phyloP scores from a whole-genome alignment of 768 basidiomycete species.

The Naematelia encephala region DNA sequence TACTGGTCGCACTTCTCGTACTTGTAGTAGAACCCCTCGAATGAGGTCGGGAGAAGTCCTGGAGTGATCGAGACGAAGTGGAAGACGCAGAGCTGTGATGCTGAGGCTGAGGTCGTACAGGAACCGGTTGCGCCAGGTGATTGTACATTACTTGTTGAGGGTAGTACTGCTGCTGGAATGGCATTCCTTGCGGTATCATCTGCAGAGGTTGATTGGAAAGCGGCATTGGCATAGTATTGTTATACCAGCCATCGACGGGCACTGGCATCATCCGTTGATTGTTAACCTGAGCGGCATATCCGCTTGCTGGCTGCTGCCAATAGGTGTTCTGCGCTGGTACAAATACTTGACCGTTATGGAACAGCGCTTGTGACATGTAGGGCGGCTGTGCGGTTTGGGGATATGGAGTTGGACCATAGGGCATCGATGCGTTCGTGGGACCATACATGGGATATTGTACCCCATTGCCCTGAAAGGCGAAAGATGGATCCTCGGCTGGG shows the following conservation, averaged over 20 bases:
- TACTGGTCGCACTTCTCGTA: constrained; percentile 38
- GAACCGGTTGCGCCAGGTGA: constrained; percentile 31
- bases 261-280: constrained; percentile 7
- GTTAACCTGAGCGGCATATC: background rate
- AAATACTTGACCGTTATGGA: background rate
- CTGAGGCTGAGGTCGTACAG: constrained; percentile 27
- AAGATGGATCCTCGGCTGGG: background rate
- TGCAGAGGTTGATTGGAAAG: constrained; percentile 17
- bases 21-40: constrained; percentile 43
- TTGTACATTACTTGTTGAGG: constrained; percentile 15
- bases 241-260: background rate
- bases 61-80: constrained; percentile 40
- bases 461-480: constrained; percentile 13
- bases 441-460: background rate
- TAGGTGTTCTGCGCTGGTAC: constrained; percentile 1
- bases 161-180: constrained; percentile 16
- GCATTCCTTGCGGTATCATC: constrained; percentile 33
- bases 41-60: constrained; percentile 41
- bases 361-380: constrained; percentile 7
- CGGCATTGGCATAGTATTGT: background rate
- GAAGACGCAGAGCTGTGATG: constrained; percentile 39
- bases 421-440: background rate
- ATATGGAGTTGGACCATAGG: constrained; percentile 1
- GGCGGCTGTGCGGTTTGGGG: constrained; percentile 11
- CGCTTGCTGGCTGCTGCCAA: background rate